Evolutionary conservation across 2,329 filamentous ascomycete species (phyloP), one percentile per base, ranked within the genome.

Genomic region (Rhexocercosporidium sp.): DNA sequence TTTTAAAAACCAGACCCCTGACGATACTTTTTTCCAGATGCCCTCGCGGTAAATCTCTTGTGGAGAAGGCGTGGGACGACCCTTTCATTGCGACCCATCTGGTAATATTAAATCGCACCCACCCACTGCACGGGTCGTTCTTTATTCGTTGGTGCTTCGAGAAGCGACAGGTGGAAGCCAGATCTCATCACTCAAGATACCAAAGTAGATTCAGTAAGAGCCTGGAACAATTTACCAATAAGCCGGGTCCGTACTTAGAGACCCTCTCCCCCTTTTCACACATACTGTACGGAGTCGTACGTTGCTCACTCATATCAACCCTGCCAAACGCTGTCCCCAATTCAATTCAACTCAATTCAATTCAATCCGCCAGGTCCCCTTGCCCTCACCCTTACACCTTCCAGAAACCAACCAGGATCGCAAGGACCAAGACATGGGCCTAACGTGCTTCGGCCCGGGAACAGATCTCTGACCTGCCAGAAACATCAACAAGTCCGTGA

Each of bases 341-440:
- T 11, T 37, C 5, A 11, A 37, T 37, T 11, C 34, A n/a, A n/a
- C n/a, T n/a, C n/a, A n/a, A n/a, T n/a, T n/a, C n/a, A n/a, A n/a
- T 11, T 37, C 5, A 11, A 37, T 37, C 34, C 34, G 34, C 34
- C 34, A 11, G 34, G 34, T n/a, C 34, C 34, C 34, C 12, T 37
- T 9, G 34, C 34, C 34, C 34, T 37, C 12, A 11, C 34, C 34
- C 34, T 37, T 37, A 11, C 1, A 2, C 34, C 49, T 67, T 69
- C 51, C 7, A 57, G 18, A 62, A 49, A 59, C 53, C 47, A 16
- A 61, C 69, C 69, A 61, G 67, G 66, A 65, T 54, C 63, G 67
- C 66, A 68, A 64, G 61, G 69, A 64, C 64, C 68, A 67, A 44
- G 37, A 8, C 49, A 53, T 59, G 56, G 56, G 37, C n/a, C 37